Evolutionary conservation across 371 early-diverging fungal genomes (phyloP).

Genomic region (Mortierella sp.): DNA sequence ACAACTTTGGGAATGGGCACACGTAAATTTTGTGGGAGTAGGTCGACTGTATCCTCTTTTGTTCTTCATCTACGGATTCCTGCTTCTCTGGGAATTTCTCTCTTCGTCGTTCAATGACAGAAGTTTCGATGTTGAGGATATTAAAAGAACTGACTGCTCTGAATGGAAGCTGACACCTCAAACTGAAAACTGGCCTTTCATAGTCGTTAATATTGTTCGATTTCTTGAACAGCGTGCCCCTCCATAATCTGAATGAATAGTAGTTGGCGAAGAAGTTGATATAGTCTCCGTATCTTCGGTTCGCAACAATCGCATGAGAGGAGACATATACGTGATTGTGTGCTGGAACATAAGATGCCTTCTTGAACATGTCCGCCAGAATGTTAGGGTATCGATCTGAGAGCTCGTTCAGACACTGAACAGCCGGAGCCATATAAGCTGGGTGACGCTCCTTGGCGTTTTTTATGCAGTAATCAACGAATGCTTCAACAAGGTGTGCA

Average conservation of each 20-base stretch:
- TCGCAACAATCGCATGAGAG: constrained; percentile 44
- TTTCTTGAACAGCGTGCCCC: constrained; percentile 5
- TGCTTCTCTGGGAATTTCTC: constrained; percentile 21
- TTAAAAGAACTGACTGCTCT: constrained; percentile 10
- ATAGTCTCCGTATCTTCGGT: constrained; percentile 18
- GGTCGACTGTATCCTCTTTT: constrained; percentile 2
- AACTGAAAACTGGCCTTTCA: constrained; percentile 33
- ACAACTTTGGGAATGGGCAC: constrained; percentile 42
- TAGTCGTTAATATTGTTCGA: constrained; percentile 45
- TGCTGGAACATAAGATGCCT: constrained; percentile 47
- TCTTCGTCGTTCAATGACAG: constrained; percentile 10
- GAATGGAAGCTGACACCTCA: constrained; percentile 41
- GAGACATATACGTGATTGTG: constrained; percentile 44
- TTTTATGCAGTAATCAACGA: constrained; percentile 50
- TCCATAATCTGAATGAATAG: constrained; percentile 17
- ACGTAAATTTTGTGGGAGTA: constrained; percentile 46
- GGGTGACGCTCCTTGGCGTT: constrained; percentile 48
- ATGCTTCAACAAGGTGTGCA: constrained; percentile 22
- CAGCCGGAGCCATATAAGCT: constrained; percentile 43
- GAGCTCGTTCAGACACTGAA: constrained; percentile 43
- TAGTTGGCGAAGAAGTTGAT: constrained; percentile 16
- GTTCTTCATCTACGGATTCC: constrained; percentile 18
- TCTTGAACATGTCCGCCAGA: constrained; percentile 41
- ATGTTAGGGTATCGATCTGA: constrained; percentile 35
- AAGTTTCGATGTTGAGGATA: constrained; percentile 20